phyloP scores from a whole-genome alignment of 2,329 filamentous ascomycete species.

The Didymella arachidicola region DNA sequence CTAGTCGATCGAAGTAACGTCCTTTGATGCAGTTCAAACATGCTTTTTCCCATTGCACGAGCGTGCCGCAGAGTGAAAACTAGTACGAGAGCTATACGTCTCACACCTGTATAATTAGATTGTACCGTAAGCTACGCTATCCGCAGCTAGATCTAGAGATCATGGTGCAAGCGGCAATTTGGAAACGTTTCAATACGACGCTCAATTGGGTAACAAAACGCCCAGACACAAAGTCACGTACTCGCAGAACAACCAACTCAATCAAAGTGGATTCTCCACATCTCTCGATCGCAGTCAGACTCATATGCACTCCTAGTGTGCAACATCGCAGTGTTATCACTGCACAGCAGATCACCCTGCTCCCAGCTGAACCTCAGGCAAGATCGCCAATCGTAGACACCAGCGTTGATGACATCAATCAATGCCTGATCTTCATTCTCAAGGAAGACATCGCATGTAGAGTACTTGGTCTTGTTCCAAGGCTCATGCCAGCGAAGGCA shows the following conservation, averaged over 20 bases:
- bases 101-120: not conserved
- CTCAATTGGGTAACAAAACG: not conserved
- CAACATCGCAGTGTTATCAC: slow-evolving; percentile 59
- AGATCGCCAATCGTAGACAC: slow-evolving; percentile 60
- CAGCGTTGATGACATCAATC: slow-evolving; percentile 53
- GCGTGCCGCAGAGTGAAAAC: not conserved
- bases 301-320: slow-evolving; percentile 59
- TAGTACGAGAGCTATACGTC: not conserved
- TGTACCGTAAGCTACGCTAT: not conserved
- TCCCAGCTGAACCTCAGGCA: slow-evolving; percentile 63
- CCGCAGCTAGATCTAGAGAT: not conserved
- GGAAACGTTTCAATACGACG: not conserved
- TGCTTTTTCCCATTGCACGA: not conserved
- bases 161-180: not conserved
- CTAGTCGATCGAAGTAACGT: slow-evolving; percentile 1
- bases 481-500: slow-evolving; percentile 65
- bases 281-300: slow-evolving; percentile 47
- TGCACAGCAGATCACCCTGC: slow-evolving; percentile 63
- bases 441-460: slow-evolving; percentile 56
- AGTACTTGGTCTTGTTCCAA: slow-evolving; percentile 63
- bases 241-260: slow-evolving; percentile 35
- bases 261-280: slow-evolving; percentile 62
- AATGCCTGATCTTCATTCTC: slow-evolving; percentile 52
- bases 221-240: not conserved
- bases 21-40: not conserved